Evolutionary conservation across 352 stramenopile species (phyloP).

Genomic region (Pythium vanterpoolii): DNA sequence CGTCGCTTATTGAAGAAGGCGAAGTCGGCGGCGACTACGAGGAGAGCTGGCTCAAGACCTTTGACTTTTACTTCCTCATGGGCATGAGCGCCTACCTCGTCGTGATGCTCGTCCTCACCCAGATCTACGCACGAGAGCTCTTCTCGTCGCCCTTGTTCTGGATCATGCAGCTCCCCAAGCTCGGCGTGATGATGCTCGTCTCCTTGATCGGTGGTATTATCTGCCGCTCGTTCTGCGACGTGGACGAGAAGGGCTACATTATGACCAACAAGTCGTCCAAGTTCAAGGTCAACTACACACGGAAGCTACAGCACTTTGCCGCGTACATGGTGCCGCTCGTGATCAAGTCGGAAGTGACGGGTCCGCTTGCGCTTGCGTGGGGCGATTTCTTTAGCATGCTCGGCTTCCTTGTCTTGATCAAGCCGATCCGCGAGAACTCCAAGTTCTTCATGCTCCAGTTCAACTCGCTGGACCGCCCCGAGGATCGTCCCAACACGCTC

Average conservation of each 20-base stretch:
- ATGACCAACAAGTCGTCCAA: slow-evolving; percentile 70
- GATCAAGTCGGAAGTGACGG: slow-evolving; percentile 55
- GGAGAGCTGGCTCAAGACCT: slow-evolving; percentile 49
- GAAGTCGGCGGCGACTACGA: slow-evolving; percentile 56
- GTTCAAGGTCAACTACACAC: slow-evolving; percentile 89
- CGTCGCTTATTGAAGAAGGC: slow-evolving; percentile 56
- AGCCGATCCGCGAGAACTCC: slow-evolving; percentile 71
- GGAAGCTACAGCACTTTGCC: slow-evolving; percentile 76
- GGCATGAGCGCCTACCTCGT: slow-evolving; percentile 46
- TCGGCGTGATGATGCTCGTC: slow-evolving; percentile 55
- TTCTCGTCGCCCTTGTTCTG: slow-evolving; percentile 35
- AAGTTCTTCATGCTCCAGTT: slow-evolving; percentile 89
- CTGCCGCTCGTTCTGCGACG: slow-evolving; percentile 79
- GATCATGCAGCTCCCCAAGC: slow-evolving; percentile 44
- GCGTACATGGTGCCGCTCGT: slow-evolving; percentile 79
- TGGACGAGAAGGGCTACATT: slow-evolving; percentile 82
- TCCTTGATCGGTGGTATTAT: slow-evolving; percentile 74
- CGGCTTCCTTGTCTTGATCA: slow-evolving; percentile 81
- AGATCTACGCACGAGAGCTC: slow-evolving; percentile 40
- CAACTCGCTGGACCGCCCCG: slow-evolving; percentile 81
- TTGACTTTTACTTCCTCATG: slow-evolving; percentile 53
- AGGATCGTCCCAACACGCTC: slow-evolving; percentile 59
- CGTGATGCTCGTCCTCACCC: slow-evolving; percentile 40
- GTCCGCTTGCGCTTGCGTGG: slow-evolving; percentile 66
- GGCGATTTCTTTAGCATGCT: slow-evolving; percentile 81